Evolutionary conservation across 2,329 filamentous ascomycete species (phyloP).

Genomic region (Emericellopsis cladophorae): DNA sequence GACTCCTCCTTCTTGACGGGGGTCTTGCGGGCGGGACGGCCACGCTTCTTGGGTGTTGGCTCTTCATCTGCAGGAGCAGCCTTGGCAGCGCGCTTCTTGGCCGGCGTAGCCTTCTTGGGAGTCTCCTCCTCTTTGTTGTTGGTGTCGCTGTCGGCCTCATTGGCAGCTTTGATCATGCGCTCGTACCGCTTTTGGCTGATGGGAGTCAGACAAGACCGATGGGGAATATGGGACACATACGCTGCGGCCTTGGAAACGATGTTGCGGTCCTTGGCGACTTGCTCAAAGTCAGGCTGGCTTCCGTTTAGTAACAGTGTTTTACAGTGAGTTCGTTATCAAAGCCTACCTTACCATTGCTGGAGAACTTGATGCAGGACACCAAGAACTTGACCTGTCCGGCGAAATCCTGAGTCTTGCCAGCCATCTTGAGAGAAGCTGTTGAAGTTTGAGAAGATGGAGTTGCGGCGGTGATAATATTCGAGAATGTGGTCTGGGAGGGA

Average conservation of each 20-base stretch:
- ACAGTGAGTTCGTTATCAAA: too few species aligned
- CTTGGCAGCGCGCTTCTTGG: background rate
- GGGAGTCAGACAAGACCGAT: background rate
- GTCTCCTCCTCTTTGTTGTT: slow-evolving; percentile 7
- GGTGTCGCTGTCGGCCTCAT: slow-evolving; percentile 20
- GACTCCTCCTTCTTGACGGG: background rate
- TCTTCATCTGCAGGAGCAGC: background rate
- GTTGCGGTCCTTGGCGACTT: slow-evolving; percentile 49
- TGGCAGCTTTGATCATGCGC: slow-evolving; percentile 48
- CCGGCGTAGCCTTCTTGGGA: background rate
- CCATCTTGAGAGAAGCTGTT: background rate
- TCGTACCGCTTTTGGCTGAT: slow-evolving; percentile 55
- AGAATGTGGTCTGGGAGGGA: too few species aligned
- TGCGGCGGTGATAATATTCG: too few species aligned
- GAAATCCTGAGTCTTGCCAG: slow-evolving; percentile 29
- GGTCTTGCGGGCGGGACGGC: background rate
- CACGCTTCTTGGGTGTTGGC: background rate
- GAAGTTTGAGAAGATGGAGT: too few species aligned
- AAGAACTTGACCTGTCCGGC: slow-evolving; percentile 49
- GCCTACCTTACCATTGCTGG: slow-evolving; percentile 45
- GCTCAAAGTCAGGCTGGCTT: slow-evolving; percentile 49
- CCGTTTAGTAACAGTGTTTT: too few species aligned
- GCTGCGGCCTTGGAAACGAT: slow-evolving; percentile 56
- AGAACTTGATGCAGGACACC: slow-evolving; percentile 50
- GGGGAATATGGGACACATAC: slow-evolving; percentile 34